Evolutionary conservation across 1,284 basidiomycete genomes (phyloP), one percentile per base, ranked within the genome.

Genomic region (Cryptococcus deneoformans): DNA sequence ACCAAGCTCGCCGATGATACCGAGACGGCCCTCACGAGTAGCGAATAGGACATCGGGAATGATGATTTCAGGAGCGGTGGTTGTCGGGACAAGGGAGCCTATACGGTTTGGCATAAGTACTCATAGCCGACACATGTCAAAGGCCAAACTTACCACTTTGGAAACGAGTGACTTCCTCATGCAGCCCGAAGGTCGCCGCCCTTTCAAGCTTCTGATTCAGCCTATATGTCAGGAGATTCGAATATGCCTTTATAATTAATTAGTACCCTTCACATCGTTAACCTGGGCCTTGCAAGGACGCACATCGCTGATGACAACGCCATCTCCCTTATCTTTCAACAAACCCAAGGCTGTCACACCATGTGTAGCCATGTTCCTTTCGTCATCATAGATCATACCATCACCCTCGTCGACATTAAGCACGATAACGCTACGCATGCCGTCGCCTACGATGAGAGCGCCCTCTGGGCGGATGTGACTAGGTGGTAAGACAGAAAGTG

Each of bases 291-390:
- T 43, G 46, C 29, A 38, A 35, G 45, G 1, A 42, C 0, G 73
- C 85, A 92, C 90, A 70, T 92, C 90, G 0, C 87, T 85, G 40
- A 86, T 87, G 43, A 93, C 83, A 45, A 94, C 80, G 24, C 82
- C 84, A 6, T 70, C 59, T 0, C 71, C 76, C 2, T 62, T 66
- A 40, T 78, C 77, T 4, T 59, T 56, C 7, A 79, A 53, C 5
- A 64, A 64, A 11, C 71, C 71, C 59, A 80, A 61, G 0, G 69
- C 69, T 4, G 68, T 64, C 5, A 79, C 73, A 80, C 86, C 87
- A 52, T 91, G 78, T 5, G 90, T 86, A 0, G 84, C 82, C 75
- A 89, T 88, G 74, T 96, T 90, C 65, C 86, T 83, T 16, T 88
- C 87, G 40, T 89, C 77, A 29, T 83, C 83, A 55, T 81, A 72